Evolutionary conservation across 306 rosid species (phyloP).

Genomic region (Ormosia emarginata): DNA sequence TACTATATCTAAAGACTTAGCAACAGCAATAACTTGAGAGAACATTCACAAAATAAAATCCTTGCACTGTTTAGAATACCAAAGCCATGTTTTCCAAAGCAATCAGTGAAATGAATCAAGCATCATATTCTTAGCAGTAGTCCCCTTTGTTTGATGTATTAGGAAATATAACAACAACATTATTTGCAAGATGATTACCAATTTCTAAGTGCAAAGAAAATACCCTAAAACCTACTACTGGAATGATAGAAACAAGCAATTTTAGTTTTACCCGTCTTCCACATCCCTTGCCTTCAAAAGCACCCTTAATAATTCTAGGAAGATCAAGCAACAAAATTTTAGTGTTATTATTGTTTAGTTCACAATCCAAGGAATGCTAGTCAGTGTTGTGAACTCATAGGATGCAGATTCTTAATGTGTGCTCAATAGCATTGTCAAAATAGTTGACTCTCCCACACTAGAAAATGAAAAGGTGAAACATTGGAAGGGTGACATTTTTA

Average conservation of each 20-base stretch:
- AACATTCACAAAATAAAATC: too few relatives aligned
- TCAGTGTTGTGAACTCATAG: constrained; percentile 92
- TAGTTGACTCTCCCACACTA: constrained; percentile 98
- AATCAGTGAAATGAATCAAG: neutral
- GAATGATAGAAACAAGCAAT: constrained; percentile 16
- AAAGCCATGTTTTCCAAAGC: constrained; percentile 11
- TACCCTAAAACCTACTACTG: neutral
- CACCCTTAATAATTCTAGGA: constrained; percentile 99
- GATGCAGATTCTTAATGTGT: constrained; percentile 97
- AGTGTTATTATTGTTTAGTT: constrained; percentile 75
- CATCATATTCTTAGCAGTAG: neutral
- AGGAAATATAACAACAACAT: neutral
- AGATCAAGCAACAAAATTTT: constrained; percentile 97
- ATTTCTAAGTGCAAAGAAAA: neutral
- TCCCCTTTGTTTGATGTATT: neutral
- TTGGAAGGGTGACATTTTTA: neutral
- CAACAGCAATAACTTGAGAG: too few relatives aligned
- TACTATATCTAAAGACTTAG: too few relatives aligned
- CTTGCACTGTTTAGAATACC: constrained; percentile 12
- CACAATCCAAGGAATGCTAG: constrained; percentile 95
- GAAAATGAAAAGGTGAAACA: constrained; percentile 19
- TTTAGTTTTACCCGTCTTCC: constrained; percentile 80
- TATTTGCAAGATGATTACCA: constrained; percentile 8
- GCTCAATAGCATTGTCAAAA: constrained; percentile 92
- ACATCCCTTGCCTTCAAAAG: constrained; percentile 99